Percentiles rank a stretch among this genome's conserved stretches.
These are phyloP conservation scores for Pleurozium schreberi DNA, from an alignment of 225 moss, liverwort and hornwort species.

Conservation along the genomic window DNA sequence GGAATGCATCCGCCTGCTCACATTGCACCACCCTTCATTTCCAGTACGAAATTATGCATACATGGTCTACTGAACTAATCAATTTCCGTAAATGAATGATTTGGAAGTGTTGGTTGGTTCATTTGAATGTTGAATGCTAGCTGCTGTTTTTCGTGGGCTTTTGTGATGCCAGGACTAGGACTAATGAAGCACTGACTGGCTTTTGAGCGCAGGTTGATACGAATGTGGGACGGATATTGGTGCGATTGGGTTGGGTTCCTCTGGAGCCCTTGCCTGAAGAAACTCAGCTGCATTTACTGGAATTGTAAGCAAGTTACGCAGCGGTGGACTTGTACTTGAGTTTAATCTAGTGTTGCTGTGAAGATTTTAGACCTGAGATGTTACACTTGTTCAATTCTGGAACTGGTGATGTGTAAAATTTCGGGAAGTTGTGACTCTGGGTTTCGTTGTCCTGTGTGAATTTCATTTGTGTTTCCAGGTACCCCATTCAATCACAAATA, in stretches of 20 bases:
- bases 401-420: neutral
- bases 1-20: conserved; percentile 83
- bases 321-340: neutral
- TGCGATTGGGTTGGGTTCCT: conserved; percentile 95
- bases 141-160: neutral
- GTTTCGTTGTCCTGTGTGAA: neutral
- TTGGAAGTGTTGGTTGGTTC: neutral
- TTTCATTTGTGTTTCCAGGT: conserved; percentile 27
- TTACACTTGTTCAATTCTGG: neutral
- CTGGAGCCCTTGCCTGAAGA: conserved; percentile 79
- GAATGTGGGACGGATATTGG: conserved; percentile 81
- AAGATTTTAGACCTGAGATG: neutral
- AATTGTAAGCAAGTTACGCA: conserved; percentile 27
- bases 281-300: conserved; percentile 64
- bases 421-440: neutral
- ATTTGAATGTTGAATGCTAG: too few relatives aligned
- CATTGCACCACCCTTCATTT: conserved; percentile 87
- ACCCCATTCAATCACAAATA: conserved; percentile 82
- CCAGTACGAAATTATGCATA: conserved; percentile 41
- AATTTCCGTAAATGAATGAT: neutral
- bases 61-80: neutral
- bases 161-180: neutral
- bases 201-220: conserved; percentile 69
- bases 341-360: neutral
- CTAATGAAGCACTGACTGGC: neutral